Base-by-base conservation (phyloP, 768 basidiomycete genomes). In the Termitomyces sp. region DNA sequence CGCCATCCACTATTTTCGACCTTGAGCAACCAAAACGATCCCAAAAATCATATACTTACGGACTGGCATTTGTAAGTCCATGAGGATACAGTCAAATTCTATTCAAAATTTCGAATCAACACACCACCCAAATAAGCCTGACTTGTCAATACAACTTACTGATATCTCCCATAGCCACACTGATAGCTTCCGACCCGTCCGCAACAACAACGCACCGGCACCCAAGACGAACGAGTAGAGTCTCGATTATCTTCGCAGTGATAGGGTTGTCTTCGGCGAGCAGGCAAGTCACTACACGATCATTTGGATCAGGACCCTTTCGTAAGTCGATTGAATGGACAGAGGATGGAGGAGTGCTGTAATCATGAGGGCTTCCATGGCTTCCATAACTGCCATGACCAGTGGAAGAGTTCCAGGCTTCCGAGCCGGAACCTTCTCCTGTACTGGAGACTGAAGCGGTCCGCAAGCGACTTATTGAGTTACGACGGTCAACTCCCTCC, bases 261-360 rank as follows among this genome's bases (percentile, higher is more conserved):
- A 98, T 98, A 1, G 97, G 97, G 66, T 99, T 98, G 64, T 98
- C 94, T 70, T 98, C 97, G 1, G 96, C 97, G 35, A 99, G 79
- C 27, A 99, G 70, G 66, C 93, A 94, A 40, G 94, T 97, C 53
- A 98, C 87, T n/a, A 88, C 86, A 40, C 92, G 84, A 67, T 95
- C 94, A 56, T 71, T 80, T n/a, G 82, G 85, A 67, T 92, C 90
- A 4, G 86, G 85, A 1, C 81, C 85, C 71, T 84, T 84, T 68
- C 82, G 81, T 68, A 91, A 68, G 64, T 93, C 91, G 61, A 89
- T 86, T 0, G 91, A 91, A 62, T 86, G 84, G n/a, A 92, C 86
- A 14, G 91, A 92, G 28, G 91, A 91, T 10, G 89, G 85, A 27
- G 91, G 88, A 3, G 90, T 91, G 58, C 77, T 79, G 40, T 80